These are phyloP conservation scores for Spongospora subterranea DNA, from an alignment of 208 protist genomes.

Conservation along the genomic window DNA sequence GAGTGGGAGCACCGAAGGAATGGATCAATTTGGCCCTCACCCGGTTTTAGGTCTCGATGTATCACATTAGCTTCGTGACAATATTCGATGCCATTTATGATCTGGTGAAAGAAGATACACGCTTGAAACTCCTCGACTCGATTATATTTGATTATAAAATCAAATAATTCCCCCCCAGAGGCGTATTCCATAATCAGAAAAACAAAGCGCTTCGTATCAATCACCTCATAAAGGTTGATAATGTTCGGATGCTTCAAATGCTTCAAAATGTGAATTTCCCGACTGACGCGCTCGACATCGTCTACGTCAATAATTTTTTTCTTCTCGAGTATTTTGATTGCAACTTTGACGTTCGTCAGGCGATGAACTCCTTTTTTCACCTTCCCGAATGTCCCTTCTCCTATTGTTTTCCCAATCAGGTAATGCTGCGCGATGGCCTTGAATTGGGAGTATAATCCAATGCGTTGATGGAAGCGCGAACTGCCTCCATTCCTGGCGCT, in stretches of 20 bases:
- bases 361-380: constrained; percentile 69
- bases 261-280: constrained; percentile 75
- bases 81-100: constrained; percentile 73
- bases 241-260: constrained; percentile 72
- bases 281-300: constrained; percentile 70
- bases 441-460: background rate
- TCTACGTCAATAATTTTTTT: constrained; percentile 62
- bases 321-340: constrained; percentile 77
- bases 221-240: constrained; percentile 71
- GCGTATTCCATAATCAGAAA: constrained; percentile 75
- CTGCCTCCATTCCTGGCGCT: too few species aligned
- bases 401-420: constrained; percentile 66
- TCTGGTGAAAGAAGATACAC: constrained; percentile 70
- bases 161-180: constrained; percentile 74
- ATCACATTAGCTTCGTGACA: constrained; percentile 71
- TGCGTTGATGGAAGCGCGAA: background rate
- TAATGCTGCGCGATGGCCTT: constrained; percentile 42
- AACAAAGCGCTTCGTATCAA: constrained; percentile 70
- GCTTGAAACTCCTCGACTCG: constrained; percentile 68
- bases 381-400: constrained; percentile 75
- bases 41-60: constrained; percentile 76
- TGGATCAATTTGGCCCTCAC: constrained; percentile 5
- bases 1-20: background rate
- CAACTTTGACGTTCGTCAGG: constrained; percentile 71
- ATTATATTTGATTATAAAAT: constrained; percentile 72